Base-by-base conservation (phyloP, 73 alveolate species). In the Tetrahymena elliotti region DNA sequence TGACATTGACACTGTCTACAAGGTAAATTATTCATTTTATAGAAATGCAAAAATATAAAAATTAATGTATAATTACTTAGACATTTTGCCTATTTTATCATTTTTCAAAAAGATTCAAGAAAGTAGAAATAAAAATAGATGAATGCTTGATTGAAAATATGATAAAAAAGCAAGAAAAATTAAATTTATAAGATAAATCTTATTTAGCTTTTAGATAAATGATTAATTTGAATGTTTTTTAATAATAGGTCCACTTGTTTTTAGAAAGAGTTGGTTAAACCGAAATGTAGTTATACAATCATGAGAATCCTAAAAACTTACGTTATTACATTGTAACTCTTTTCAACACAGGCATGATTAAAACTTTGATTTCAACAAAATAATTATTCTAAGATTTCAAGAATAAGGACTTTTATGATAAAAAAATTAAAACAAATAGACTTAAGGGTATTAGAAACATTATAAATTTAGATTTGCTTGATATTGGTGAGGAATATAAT, bases 311-410 rank as follows among this genome's bases (percentile, higher is more conserved):
- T 38, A 94, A 94, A 35, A 40, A 94, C 27, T 39, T 94, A 18
- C 93, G 93, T 84, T 94, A 94, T 83, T 94, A 94, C 54, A 94
- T 92, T 88, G 40, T 94, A 33, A 40, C 96, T 0, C 93, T 93
- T 34, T 94, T 94, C 93, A 94, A 94, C 52, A 94, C 96, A 33
- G 96, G 96, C 18, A 94, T 94, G 33, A 53, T 94, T 35, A 47
- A 94, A 41, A 47, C 83, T 22, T 53, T 94, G 38, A 33, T 94
- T 88, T 94, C 96, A 11, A 94, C 96, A 22, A 52, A 93, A 27
- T 38, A 84, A 37, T n/a, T 94, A 3, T 88, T 94, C 83, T 33
- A 68, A 68, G 96, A 94, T 52, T 31, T 94, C 33, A 92, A 84
- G 31, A 68, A 68, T 68, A 94, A 84, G 38, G 95, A 94, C 33